Base-by-base conservation (phyloP, 108 stramenopile species). In the Schizochytrium sp. region DNA sequence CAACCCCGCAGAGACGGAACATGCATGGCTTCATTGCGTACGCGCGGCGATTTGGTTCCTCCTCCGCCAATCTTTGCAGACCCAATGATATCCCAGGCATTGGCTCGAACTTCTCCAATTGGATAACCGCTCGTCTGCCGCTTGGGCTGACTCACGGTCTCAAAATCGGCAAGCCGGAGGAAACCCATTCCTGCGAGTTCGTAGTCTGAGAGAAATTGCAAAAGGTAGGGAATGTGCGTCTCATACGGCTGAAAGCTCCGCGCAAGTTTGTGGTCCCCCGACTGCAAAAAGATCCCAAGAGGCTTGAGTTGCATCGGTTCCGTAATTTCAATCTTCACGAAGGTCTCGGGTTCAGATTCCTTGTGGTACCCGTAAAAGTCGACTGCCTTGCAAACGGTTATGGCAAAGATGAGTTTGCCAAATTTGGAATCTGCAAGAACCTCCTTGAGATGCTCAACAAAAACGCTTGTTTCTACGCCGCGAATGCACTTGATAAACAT, bases 161-260 rank as follows among this genome's bases (percentile, higher is more conserved):
- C n/a, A 12, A 88, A 43, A 44, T 89, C 23, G 5, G 44, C 43
- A 45, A 91, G 83, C 53, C 53, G 55, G 19, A 91, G 23, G 5
- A n/a, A 89, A 16, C 58, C 51, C 88, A 91, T 89, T 6, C 72
- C 88, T 16, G 76, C 10, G 16, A 89, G 41, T 19, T 89, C 88
- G 51, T 41, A 87, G 47, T 88, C 87, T 41, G 88, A 87, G 53
- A 88, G 60, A 57, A 91, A 88, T 48, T 89, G 71, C 23, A 91
- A 28, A 4, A 89, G 72, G 48, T 89, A 87, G 14, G 88, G 88
- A 5, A 91, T 53, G 58, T 91, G 90, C n/a, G 89, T 45, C 72
- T 91, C 90, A 45, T 91, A 91, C 21, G 90, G 57, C 72, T 91
- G 90, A 21, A 91, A 51, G 4, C 44, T 19, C 44, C 19, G 23